phyloP scores from a whole-genome alignment of 306 rosid genomes.

The Lithocarpus polystachyus region DNA sequence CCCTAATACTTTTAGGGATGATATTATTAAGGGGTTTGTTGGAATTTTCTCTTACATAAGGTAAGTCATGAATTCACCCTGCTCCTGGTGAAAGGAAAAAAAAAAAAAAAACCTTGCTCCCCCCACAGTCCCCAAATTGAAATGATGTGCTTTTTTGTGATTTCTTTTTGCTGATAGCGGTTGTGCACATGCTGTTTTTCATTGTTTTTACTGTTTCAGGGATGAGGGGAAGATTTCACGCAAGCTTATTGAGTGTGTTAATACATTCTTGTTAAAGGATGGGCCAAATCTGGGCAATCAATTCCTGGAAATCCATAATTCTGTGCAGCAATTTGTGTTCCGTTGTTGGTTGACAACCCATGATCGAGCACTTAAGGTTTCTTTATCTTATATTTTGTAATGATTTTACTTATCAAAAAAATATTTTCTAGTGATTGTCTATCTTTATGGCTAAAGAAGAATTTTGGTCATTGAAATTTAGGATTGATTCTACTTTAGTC shows the following conservation, averaged over 20 bases:
- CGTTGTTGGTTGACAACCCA: slow-evolving; percentile 82
- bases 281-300: slow-evolving; percentile 78
- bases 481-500: neutral
- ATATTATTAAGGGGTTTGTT: slow-evolving; percentile 55
- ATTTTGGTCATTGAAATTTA: neutral
- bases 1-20: slow-evolving; percentile 58
- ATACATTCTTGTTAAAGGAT: slow-evolving; percentile 77
- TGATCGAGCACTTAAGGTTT: slow-evolving; percentile 87
- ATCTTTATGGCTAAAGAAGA: neutral
- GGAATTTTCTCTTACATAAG: slow-evolving; percentile 62
- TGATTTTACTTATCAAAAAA: no score
- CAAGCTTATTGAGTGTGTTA: slow-evolving; percentile 84
- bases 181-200: slow-evolving; percentile 15
- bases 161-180: slow-evolving; percentile 5
- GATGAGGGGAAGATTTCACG: slow-evolving; percentile 87
- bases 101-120: no score
- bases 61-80: slow-evolving; percentile 33
- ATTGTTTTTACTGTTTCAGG: slow-evolving; percentile 44
- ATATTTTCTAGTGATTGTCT: neutral
- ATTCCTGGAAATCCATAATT: slow-evolving; percentile 67
- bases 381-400: slow-evolving; percentile 11
- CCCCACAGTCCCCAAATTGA: neutral
- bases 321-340: slow-evolving; percentile 72
- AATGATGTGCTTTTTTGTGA: neutral
- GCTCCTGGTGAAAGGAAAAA: no score